Conservation (phyloP, 2,329 filamentous ascomycete species). For the Hymenoscyphus albidus region DNA sequence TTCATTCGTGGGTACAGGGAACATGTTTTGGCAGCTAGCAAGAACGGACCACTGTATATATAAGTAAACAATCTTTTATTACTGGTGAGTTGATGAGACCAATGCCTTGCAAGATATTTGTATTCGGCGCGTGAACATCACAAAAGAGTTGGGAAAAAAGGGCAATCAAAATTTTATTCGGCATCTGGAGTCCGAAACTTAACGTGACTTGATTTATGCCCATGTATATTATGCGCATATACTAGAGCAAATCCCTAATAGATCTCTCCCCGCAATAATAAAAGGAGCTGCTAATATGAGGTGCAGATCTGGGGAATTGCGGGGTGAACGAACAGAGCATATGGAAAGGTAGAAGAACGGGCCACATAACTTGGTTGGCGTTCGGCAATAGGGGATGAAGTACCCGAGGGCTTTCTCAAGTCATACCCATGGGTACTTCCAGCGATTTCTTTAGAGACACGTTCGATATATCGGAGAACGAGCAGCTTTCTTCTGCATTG, state of each 20-base stretch:
- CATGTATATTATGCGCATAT: not conserved
- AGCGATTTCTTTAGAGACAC: not conserved
- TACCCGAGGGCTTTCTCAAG: not conserved
- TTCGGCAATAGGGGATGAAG: not conserved
- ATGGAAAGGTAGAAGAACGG: not conserved
- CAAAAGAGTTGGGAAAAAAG: not conserved
- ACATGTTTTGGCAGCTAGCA: slow-evolving; percentile 8
- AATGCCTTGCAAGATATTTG: not conserved
- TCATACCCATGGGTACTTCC: not conserved
- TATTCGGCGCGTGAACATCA: slow-evolving; percentile 10
- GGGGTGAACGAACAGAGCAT: not conserved
- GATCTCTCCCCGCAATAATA: not conserved
- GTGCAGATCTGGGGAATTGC: not conserved
- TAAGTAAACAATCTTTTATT: slow-evolving; percentile 2
- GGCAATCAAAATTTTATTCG: slow-evolving; percentile 7
- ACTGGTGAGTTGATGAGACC: not conserved
- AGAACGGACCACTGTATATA: slow-evolving; percentile 10
- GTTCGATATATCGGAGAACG: not conserved
- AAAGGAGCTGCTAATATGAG: not conserved
- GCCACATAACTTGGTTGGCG: not conserved
- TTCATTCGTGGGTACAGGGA: slow-evolving; percentile 8
- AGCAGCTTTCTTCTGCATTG: not conserved
- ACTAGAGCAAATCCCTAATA: not conserved
- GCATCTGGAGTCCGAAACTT: not conserved
- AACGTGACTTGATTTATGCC: slow-evolving; percentile 8